Base-by-base conservation (phyloP, 495 filamentous ascomycete genomes). In the Penicillium psychrofluorescens region DNA sequence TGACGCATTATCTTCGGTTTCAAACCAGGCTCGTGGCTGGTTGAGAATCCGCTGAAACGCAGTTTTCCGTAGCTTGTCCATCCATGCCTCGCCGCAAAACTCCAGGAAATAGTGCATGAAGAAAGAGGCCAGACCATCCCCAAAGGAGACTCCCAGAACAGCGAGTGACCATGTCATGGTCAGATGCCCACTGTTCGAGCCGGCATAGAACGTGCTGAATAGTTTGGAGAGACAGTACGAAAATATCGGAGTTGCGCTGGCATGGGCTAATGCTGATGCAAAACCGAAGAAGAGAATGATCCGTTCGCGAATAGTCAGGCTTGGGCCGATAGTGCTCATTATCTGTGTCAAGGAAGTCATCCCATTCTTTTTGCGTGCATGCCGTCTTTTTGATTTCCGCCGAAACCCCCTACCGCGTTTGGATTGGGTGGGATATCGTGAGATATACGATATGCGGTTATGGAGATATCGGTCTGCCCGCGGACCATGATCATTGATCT, bases 11-110 rank as follows among this genome's bases (percentile, higher is more conserved):
- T 67, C 70, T 2, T 83, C 71, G 16, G 76, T 67, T 46, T 89
- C 86, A 52, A 95, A 95, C 85, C 88, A 98, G n/a, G 74, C 59
- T 48, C 76, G 79, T 10, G 90, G 88, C 59, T 97, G 92, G 32
- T 77, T 72, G 8, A 98, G 67, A 11, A 95, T 76, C 3, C 79
- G 78, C 43, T 70, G 68, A 39, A 95, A 70, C 4, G 87, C 81
- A 61, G 78, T 72, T 11, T 75, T 70, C 1, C 90, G 82, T 2
- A 94, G 71, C 1, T 63, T 54, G 54, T 92, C 83, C 36, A 90
- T 75, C 92, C 92, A 97, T 15, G 71, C 63, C 53, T 95, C 88
- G 4, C 81, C 86, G 27, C 71, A 80, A 12, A 67, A 63, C 44
- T 94, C 87, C 13, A 95, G 68, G 11, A 83, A 57, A 54, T 83